phyloP scores from a whole-genome alignment of 345 rosid species.

The Viola odorata region DNA sequence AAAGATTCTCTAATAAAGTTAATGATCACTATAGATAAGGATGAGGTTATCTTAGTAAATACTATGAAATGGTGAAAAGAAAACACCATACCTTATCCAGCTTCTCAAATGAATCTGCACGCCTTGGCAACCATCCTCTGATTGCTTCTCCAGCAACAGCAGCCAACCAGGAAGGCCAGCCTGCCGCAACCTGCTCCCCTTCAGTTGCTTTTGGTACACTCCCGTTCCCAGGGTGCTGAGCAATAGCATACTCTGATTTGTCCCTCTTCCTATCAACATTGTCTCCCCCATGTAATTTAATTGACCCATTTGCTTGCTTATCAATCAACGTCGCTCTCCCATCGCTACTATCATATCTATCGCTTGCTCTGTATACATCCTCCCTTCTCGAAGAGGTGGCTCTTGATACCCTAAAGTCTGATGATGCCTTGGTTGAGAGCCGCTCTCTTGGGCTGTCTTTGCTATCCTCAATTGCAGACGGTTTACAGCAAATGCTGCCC shows the following conservation, averaged over 20 bases:
- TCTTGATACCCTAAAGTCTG: constrained; percentile 54
- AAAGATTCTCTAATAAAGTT: too few relatives aligned
- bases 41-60: too few relatives aligned
- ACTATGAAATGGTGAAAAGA: not conserved
- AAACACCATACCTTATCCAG: constrained; percentile 72
- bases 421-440: constrained; percentile 50
- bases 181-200: constrained; percentile 94
- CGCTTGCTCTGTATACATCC: constrained; percentile 48
- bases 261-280: constrained; percentile 64
- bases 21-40: too few relatives aligned
- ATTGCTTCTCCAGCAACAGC: constrained; percentile 98
- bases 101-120: constrained; percentile 96
- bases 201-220: constrained; percentile 65
- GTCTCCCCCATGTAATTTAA: constrained; percentile 43
- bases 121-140: constrained; percentile 91
- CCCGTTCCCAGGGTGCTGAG: constrained; percentile 55
- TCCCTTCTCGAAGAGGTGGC: constrained; percentile 69
- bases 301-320: constrained; percentile 63
- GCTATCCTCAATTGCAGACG: constrained; percentile 79
- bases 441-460: constrained; percentile 78
- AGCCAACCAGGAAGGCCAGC: constrained; percentile 98
- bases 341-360: constrained; percentile 50
- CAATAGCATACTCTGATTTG: constrained; percentile 45
- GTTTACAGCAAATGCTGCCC: constrained; percentile 89
- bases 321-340: constrained; percentile 50